These are phyloP conservation scores for Lanmaoa rubissima DNA, from an alignment of 768 basidiomycete species.

Conservation along the genomic window DNA sequence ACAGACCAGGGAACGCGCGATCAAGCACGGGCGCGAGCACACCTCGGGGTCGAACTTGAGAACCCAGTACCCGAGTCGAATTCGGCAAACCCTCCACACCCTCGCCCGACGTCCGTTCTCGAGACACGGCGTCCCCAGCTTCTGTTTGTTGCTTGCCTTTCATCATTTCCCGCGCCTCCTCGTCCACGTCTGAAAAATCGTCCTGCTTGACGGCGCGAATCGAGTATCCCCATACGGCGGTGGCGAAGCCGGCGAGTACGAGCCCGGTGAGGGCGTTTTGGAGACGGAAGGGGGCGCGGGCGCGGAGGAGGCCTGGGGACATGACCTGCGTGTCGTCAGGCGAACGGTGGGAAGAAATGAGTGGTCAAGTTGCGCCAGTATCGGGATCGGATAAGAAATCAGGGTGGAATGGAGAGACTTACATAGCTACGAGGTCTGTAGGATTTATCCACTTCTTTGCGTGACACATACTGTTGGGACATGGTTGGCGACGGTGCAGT, in stretches of 20 bases:
- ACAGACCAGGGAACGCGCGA: constrained; percentile 44
- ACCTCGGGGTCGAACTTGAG: constrained; percentile 32
- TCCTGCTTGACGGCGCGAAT: constrained; percentile 94
- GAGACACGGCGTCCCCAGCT: background rate
- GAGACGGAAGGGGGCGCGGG: constrained; percentile 78
- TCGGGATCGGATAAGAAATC: too few relatives aligned
- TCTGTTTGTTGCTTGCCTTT: constrained; percentile 6
- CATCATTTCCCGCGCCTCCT: constrained; percentile 63
- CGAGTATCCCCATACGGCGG: constrained; percentile 87
- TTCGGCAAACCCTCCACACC: too few relatives aligned
- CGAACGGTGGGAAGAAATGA: too few relatives aligned
- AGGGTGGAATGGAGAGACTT: background rate
- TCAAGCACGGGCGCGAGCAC: constrained; percentile 45
- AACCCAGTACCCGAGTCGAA: background rate
- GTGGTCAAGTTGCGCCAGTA: too few relatives aligned
- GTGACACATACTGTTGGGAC: constrained; percentile 34
- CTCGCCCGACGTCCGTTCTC: background rate
- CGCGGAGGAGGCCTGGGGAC: constrained; percentile 85
- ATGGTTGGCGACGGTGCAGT: constrained; percentile 16
- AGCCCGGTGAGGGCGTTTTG: constrained; percentile 80
- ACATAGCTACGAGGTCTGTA: constrained; percentile 42
- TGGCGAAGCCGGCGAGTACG: constrained; percentile 66
- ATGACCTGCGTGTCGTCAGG: constrained; percentile 45
- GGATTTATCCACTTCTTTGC: constrained; percentile 33
- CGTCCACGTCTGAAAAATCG: constrained; percentile 83